A percentile compares a stretch with the other conserved stretches of the same genome.
Evolutionary conservation across 371 early-diverging fungal genomes (phyloP).

Genomic region (Saksenaea oblongispora): DNA sequence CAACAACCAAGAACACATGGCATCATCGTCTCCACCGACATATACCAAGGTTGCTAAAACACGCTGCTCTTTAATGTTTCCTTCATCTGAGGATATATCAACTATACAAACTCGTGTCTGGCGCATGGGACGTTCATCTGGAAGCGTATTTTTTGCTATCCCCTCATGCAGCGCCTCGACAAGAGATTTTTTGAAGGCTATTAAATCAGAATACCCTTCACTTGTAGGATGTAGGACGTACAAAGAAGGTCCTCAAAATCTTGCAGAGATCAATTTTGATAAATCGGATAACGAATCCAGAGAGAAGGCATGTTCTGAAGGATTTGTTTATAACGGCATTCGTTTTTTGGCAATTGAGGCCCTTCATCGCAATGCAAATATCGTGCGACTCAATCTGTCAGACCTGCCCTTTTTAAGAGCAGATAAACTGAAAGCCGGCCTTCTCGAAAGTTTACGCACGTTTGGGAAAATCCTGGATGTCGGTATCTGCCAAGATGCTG

Average conservation of each 20-base stretch:
- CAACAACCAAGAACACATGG: background rate
- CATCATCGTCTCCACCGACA: background rate
- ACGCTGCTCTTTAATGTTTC: background rate
- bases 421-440: background rate
- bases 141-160: background rate
- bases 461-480: background rate
- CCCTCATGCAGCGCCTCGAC: background rate
- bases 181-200: background rate
- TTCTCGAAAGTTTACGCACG: background rate
- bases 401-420: background rate
- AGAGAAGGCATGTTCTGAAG: background rate
- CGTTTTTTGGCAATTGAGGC: background rate
- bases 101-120: background rate
- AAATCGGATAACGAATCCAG: background rate
- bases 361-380: background rate
- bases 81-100: background rate
- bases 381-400: background rate
- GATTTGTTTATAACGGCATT: background rate
- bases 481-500: background rate
- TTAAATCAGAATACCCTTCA: background rate
- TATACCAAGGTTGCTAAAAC: background rate
- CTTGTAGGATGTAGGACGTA: background rate
- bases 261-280: background rate
- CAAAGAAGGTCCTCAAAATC: background rate
- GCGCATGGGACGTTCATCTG: background rate